Evolutionary conservation across 2,329 filamentous ascomycete genomes (phyloP).

Genomic region (Arthrinium phaeospermum): DNA sequence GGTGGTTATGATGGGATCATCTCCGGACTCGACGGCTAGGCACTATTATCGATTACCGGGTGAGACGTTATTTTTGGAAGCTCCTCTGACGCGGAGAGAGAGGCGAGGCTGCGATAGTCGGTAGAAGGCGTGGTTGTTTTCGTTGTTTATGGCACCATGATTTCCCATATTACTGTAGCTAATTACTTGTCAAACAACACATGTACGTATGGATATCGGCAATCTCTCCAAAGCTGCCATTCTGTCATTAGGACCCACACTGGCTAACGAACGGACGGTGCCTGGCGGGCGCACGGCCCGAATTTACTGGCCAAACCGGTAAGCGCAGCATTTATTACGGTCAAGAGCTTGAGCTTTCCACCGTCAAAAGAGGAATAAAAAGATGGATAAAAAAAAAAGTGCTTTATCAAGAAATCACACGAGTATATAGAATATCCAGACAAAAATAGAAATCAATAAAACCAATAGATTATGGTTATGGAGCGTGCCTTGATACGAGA

Average conservation of each 20-base stretch:
- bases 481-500: neutral
- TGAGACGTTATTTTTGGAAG: neutral
- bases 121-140: neutral
- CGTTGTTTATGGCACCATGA: neutral
- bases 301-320: neutral
- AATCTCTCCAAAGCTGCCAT: slow-evolving; percentile 13
- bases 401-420: neutral
- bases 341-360: neutral
- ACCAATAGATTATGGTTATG: neutral
- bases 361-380: neutral
- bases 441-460: neutral
- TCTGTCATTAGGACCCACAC: slow-evolving; percentile 5
- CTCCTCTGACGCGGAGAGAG: neutral
- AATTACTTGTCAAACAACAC: slow-evolving; percentile 9
- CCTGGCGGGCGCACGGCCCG: neutral
- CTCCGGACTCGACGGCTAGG: neutral
- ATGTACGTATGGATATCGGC: slow-evolving; percentile 3
- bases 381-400: neutral
- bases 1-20: slow-evolving; percentile 19
- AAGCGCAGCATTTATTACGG: neutral
- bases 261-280: neutral
- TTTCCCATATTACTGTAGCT: neutral
- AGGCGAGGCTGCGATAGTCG: neutral
- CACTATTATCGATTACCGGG: slow-evolving; percentile 1
- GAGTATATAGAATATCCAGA: neutral